A percentile compares a stretch with the other conserved stretches of the same genome.
Conservation (phyloP, 1,139 yeast genomes). For the Wickerhamiella pararugosa region DNA sequence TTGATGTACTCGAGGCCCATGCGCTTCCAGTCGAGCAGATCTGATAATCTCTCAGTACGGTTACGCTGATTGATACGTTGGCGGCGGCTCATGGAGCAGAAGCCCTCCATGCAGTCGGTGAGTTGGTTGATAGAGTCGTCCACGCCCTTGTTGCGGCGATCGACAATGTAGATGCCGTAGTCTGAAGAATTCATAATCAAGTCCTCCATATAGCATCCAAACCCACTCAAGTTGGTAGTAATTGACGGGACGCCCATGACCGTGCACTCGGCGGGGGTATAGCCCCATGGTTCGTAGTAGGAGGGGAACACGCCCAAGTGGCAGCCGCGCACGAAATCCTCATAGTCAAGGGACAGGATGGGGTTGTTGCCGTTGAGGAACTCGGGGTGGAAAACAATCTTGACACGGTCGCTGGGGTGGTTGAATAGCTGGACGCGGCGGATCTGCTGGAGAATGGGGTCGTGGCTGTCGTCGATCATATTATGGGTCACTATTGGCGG, state of each 20-base stretch:
- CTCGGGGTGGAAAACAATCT: conserved; percentile 94
- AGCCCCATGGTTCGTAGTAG: conserved; percentile 98
- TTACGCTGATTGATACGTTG: conserved; percentile 97
- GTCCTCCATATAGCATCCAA: conserved; percentile 98
- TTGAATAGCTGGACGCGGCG: conserved; percentile 86
- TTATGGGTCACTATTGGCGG: conserved; percentile 98
- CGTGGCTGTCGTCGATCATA: conserved; percentile 82
- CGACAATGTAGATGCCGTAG: conserved; percentile 94
- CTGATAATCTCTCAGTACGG: conserved; percentile 87
- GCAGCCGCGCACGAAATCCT: conserved; percentile 95
- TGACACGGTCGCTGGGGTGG: conserved; percentile 79
- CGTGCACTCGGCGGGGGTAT: conserved; percentile 98
- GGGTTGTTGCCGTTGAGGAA: conserved; percentile 92
- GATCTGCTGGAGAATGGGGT: conserved; percentile 83
- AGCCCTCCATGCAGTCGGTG: conserved; percentile 78
- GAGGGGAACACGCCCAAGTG: conserved; percentile 98
- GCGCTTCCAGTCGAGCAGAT: conserved; percentile 89
- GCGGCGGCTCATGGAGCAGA: conserved; percentile 78
- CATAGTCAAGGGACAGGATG: conserved; percentile 82
- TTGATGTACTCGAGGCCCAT: conserved; percentile 95
- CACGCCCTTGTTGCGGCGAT: conserved; percentile 82
- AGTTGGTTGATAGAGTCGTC: conserved; percentile 91
- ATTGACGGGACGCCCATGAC: conserved; percentile 99
- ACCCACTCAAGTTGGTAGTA: conserved; percentile 90
- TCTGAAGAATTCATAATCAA: conserved; percentile 87